These are phyloP conservation scores for Podospora pseudoanserina DNA, from an alignment of 495 filamentous ascomycete genomes.

Conservation along the genomic window DNA sequence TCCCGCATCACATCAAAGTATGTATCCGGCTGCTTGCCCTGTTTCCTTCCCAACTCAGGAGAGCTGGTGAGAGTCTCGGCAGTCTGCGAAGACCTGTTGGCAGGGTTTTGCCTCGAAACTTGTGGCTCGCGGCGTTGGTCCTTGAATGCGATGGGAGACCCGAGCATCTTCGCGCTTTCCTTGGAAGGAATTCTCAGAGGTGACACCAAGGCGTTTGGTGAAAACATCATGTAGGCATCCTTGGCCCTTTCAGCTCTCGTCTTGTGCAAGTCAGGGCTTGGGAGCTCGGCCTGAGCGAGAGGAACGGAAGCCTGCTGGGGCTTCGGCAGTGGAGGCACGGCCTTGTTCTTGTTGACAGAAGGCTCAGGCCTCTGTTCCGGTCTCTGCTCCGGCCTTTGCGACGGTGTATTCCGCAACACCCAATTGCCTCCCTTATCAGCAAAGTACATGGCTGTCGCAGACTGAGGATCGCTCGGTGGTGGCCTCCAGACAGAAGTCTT, in stretches of 20 bases:
- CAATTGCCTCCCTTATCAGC: conserved; percentile 47
- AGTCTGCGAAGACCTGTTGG: conserved; percentile 10
- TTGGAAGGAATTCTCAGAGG: conserved; percentile 27
- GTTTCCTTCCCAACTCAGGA: background rate
- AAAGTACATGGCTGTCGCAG: conserved; percentile 39
- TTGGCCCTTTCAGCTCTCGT: conserved; percentile 39
- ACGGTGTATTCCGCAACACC: conserved; percentile 34
- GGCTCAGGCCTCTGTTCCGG: background rate
- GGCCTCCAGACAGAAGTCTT: conserved; percentile 37
- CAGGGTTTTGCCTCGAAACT: conserved; percentile 9
- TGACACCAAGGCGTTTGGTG: conserved; percentile 27
- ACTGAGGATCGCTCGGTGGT: conserved; percentile 35
- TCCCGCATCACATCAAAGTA: conserved; percentile 21
- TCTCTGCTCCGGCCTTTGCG: conserved; percentile 6
- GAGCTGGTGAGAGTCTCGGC: conserved; percentile 9
- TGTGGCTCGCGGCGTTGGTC: conserved; percentile 17
- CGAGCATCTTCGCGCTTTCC: conserved; percentile 17
- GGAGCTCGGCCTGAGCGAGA: conserved; percentile 30
- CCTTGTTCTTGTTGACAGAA: conserved; percentile 11
- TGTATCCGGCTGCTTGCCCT: conserved; percentile 2
- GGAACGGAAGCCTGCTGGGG: conserved; percentile 14
- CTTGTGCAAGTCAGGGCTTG: conserved; percentile 37
- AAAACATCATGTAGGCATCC: conserved; percentile 25
- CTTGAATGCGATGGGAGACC: conserved; percentile 30
- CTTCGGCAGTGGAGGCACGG: conserved; percentile 20